Conservation (phyloP, 1,139 yeast species). For the Candida sp. region DNA sequence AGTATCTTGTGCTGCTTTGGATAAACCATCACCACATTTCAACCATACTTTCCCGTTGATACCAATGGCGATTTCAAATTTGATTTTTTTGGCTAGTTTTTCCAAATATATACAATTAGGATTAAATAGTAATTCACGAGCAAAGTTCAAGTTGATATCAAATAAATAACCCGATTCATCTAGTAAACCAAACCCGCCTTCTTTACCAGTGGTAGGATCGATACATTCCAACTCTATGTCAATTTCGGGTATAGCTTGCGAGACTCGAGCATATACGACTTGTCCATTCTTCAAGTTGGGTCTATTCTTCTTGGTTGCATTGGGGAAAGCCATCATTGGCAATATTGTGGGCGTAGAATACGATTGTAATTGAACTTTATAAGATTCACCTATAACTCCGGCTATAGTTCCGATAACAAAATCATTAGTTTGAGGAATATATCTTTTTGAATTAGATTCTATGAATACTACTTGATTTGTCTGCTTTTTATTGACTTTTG, state of each 20-base stretch:
- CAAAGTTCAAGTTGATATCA: slow-evolving; percentile 67
- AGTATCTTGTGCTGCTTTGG: slow-evolving; percentile 5
- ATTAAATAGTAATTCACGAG: slow-evolving; percentile 70
- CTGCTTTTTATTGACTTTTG: slow-evolving; percentile 23
- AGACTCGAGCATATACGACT: slow-evolving; percentile 79
- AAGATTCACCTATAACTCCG: slow-evolving; percentile 72
- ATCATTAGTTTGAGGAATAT: slow-evolving; percentile 76
- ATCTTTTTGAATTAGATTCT: slow-evolving; percentile 59
- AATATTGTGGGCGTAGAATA: slow-evolving; percentile 64
- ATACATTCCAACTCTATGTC: slow-evolving; percentile 86
- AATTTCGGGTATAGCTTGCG: slow-evolving; percentile 62
- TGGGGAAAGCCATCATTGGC: slow-evolving; percentile 84
- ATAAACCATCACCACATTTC: slow-evolving; percentile 52
- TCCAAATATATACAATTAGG: slow-evolving; percentile 53
- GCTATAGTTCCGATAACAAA: slow-evolving; percentile 74
- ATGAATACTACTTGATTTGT: slow-evolving; percentile 33
- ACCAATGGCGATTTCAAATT: slow-evolving; percentile 91
- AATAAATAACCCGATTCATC: slow-evolving; percentile 71
- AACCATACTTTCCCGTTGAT: slow-evolving; percentile 90
- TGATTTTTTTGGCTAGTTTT: slow-evolving; percentile 58
- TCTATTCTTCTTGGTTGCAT: slow-evolving; percentile 89
- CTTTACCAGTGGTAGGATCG: slow-evolving; percentile 80
- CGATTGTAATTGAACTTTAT: slow-evolving; percentile 67
- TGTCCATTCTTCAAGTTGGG: slow-evolving; percentile 80
- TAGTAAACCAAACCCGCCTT: slow-evolving; percentile 86